Evolutionary conservation across 1,284 basidiomycete genomes (phyloP), one percentile per base, ranked within the genome.

Genomic region (Tylopilus sp.): DNA sequence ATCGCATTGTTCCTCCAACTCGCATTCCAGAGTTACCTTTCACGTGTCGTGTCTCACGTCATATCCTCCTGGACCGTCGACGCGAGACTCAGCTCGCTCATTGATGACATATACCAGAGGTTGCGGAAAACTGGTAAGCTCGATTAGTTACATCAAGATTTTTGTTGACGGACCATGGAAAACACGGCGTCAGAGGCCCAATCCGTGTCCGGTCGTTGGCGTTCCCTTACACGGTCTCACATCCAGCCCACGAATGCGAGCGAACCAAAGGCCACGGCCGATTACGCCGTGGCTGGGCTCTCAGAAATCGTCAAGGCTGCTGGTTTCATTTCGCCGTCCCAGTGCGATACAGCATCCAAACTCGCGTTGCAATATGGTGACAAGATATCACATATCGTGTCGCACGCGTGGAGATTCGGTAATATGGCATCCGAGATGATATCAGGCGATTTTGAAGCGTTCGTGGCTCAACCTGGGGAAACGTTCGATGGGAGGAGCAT

Each of bases 81-180:
- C 13, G 3, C 3, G 9, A 12, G 15, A 6, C 13, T 29, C 43
- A n/a, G 29, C 11, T 2, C 35, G 6, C 4, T 44, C 3, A 29
- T 44, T 4, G 18, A 21, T 2, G 43, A 8, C 11, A 41, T 4
- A 2, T 44, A 44, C 23, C 35, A 39, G 25, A 41, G 43, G 19
- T 10, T 45, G 28, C 44, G 26, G 26, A 45, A 23, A 30, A 19
- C 35, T 29, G 44, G 44, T 41, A n/a, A 41, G 44, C 21, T 41
- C 4, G 2, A 2, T 6, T 6, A 3, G 25, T 12, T 6, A 13
- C 12, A 11, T 34, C 16, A 34, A 10, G 7, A 11, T 8, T 3
- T 8, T 4, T 16, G 16, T 16, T 34, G 33, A 34, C 33, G 21
- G 21, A 6, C 6, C 21, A 23, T 23, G 21, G 16, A 34, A 18